Percentiles rank a stretch among this genome's conserved stretches.
Evolutionary conservation across 176 grass and related monocot species (phyloP).

Genomic region (Triticum dicoccoides): DNA sequence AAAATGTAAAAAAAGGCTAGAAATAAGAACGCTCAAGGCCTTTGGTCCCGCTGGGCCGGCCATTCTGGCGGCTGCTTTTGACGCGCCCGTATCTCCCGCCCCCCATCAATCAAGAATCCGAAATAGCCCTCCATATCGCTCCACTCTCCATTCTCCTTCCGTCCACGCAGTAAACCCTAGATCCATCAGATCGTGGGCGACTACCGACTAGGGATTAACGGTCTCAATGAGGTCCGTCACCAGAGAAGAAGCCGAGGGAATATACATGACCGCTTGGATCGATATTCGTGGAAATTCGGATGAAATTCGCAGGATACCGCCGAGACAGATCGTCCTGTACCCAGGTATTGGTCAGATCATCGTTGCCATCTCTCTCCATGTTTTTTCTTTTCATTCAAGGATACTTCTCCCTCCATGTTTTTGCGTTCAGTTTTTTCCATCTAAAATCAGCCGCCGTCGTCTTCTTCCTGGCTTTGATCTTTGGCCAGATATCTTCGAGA

Average conservation of each 20-base stretch:
- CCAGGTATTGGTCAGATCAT: background rate
- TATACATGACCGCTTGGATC: background rate
- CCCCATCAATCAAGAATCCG: background rate
- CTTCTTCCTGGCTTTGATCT: background rate
- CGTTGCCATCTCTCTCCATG: background rate
- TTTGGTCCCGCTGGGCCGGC: too few relatives aligned
- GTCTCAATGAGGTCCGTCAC: background rate
- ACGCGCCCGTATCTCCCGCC: background rate
- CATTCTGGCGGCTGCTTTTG: too few relatives aligned
- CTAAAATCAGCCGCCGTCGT: background rate
- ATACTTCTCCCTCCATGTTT: too few relatives aligned
- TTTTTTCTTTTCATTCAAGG: too few relatives aligned
- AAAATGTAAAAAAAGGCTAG: too few relatives aligned
- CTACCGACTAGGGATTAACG: background rate
- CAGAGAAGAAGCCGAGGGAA: background rate
- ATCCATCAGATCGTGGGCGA: background rate
- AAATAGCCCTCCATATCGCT: background rate
- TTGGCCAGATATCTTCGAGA: background rate
- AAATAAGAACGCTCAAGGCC: too few relatives aligned
- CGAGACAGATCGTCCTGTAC: background rate
- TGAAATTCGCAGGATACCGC: background rate
- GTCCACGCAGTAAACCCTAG: background rate
- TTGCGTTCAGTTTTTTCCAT: background rate
- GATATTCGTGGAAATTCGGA: background rate
- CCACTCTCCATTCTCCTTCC: background rate